These are phyloP conservation scores for Furcasterigmium furcatum DNA, from an alignment of 2,329 filamentous ascomycete genomes.

Conservation along the genomic window DNA sequence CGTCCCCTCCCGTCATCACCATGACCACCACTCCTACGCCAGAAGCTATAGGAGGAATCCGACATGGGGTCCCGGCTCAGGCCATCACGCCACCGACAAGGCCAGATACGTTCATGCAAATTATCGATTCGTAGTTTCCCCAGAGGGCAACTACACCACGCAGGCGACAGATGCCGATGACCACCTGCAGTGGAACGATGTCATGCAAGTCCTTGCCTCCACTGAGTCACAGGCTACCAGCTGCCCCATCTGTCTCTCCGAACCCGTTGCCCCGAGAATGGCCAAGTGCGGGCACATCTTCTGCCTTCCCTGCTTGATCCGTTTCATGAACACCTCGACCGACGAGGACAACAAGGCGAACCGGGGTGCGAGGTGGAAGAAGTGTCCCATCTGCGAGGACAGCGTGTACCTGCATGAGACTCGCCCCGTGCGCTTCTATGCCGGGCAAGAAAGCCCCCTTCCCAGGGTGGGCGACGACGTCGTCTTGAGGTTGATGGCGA, in stretches of 20 bases:
- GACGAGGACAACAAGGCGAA: conserved; percentile 65
- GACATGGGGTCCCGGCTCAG: conserved; percentile 82
- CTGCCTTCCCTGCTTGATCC: conserved; percentile 86
- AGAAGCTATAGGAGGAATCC: conserved; percentile 66
- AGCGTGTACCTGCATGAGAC: conserved; percentile 89
- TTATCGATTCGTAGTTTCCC: conserved; percentile 93
- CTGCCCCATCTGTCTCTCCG: conserved; percentile 92
- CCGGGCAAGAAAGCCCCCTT: conserved; percentile 78
- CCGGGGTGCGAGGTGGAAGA: conserved; percentile 80
- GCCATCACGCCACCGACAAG: conserved; percentile 88
- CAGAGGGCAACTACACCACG: conserved; percentile 71
- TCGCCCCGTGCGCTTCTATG: conserved; percentile 85
- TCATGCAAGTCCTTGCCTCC: conserved; percentile 89
- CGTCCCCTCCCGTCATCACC: conserved; percentile 69
- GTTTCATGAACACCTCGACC: conserved; percentile 86
- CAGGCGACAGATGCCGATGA: conserved; percentile 86
- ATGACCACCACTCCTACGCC: conserved; percentile 47
- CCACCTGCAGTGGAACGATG: conserved; percentile 84
- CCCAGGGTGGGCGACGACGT: conserved; percentile 86
- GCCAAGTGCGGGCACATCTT: conserved; percentile 97
- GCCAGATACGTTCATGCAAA: conserved; percentile 90
- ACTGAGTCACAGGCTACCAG: conserved; percentile 82
- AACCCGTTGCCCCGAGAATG: conserved; percentile 92
- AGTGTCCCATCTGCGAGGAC: conserved; percentile 95
- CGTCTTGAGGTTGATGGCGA: conserved; percentile 79